Base-by-base conservation (phyloP, 805 yeast species). In the Lipomyces chichibuensis region DNA sequence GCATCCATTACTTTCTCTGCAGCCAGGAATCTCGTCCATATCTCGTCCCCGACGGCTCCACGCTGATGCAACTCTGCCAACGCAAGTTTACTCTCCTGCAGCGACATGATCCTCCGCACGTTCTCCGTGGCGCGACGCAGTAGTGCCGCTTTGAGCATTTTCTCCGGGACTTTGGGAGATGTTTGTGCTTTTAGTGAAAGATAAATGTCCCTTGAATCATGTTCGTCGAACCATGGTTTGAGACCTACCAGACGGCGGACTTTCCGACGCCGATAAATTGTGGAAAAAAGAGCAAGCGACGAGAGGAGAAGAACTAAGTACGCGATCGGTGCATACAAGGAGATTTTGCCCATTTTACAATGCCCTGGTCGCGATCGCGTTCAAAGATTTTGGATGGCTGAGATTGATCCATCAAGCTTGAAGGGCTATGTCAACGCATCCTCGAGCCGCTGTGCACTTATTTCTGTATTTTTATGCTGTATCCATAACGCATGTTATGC, bases 1-100 rank as follows among this genome's bases (percentile, higher is more conserved):
- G 89, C 76, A 74, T 92, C 97, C 73, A 90, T 89, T 69, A 92
- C 77, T 78, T 91, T 91, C 65, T 84, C 85, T 71, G 91, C 92
- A 60, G 91, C 84, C 71, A 87, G 88, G 77, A 85, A 92, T 73
- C 95, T 88, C 77, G 90, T 89, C 84, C 86, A 89, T 46, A 91
- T 81, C 62, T 90, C 97, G 74, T 95, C 98, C 43, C 98, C 98
- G 69, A 95, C 88, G 20, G 92, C 87, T 0, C 98, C 98, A 63
- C 86, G 86, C 75, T 93, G 94, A 77, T 92, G 93, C 67, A 95
- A 81, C 63, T 84, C 82, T 60, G 84, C 86, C 74, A 92, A 84
- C 65, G 83, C 86, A 5, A 88, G 88, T 77, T 90, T 90, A 69
- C 85, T 82, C 76, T 94, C 98, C 76, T 90, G 89, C 76, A 92